Evolutionary conservation across 371 early-diverging fungal genomes (phyloP).

Genomic region (Neoconidiobolus thromboides): DNA sequence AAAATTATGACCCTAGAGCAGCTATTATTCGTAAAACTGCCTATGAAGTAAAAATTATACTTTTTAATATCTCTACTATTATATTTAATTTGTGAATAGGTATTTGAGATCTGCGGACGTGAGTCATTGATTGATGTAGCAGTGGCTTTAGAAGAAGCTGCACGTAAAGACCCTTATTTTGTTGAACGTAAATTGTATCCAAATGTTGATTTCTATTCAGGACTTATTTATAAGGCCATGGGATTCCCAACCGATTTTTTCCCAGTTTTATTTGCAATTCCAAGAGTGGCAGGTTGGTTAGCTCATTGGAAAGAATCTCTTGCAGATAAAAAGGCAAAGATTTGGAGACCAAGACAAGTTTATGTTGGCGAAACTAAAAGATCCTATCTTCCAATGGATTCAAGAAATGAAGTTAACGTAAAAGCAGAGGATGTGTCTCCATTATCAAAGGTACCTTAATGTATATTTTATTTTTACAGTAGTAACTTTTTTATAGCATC

Average conservation of each 20-base stretch:
- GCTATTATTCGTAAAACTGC: constrained; percentile 24
- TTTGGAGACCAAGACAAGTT: constrained; percentile 39
- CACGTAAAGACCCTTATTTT: constrained; percentile 28
- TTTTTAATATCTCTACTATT: too few species aligned
- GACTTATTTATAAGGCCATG: constrained; percentile 25
- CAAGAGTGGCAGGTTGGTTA: constrained; percentile 26
- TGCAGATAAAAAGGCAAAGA: constrained; percentile 19
- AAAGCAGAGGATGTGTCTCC: not conserved
- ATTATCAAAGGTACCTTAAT: not conserved
- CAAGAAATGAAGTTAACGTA: not conserved
- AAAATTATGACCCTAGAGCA: constrained; percentile 30
- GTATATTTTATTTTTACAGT: not conserved
- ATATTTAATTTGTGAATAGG: not conserved
- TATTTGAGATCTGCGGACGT: constrained; percentile 31
- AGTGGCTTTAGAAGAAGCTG: constrained; percentile 23
- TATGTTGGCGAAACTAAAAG: constrained; percentile 22
- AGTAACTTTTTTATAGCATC: constrained; percentile 3
- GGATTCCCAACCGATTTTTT: constrained; percentile 46
- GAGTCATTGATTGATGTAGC: constrained; percentile 35
- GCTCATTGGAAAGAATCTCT: constrained; percentile 27
- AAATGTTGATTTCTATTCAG: constrained; percentile 36
- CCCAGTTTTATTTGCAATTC: constrained; percentile 26
- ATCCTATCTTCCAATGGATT: constrained; percentile 17
- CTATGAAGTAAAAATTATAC: constrained; percentile 13
- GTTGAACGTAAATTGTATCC: constrained; percentile 30